Evolutionary conservation across 1,139 yeast species (phyloP), one percentile per base, ranked within the genome.

Genomic region (Wickerhamomyces sp.): DNA sequence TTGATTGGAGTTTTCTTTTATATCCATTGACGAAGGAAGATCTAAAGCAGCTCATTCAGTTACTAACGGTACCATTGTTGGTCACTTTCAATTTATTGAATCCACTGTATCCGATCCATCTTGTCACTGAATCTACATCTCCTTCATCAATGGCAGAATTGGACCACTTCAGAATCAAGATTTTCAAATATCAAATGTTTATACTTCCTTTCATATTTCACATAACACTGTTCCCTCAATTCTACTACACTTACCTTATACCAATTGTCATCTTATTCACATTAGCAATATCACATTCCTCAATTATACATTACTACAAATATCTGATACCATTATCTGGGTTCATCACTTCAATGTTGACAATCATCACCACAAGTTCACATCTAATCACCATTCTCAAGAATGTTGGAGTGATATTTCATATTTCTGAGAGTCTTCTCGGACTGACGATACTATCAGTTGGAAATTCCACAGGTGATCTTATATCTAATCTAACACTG

Each of bases 401-500:
- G 31, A 49, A 50, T 39, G 27, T 65, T 81, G 54, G 84, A 85
- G 6, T 68, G 72, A 10, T 72, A 75, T 7, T 79, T 72, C 52
- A 64, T 73, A 66, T 89, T 13, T 79, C 90, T 14, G 94, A 87
- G 52, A 91, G 93, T 6, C 74, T 90, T 7, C 65, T 88, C n/a
- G 98, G 98, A 0, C 67, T 89, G 27, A 90, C 97, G 0, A 74
- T 91, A 0, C 85, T 91, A 65, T 96, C 98, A 0, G 68, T 91
- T 51, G 98, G 99, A 2, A 93, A 91, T 61, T 90, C 96, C 0
- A 69, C 88, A 5, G 97, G 97, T 6, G 99, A 93, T 58, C 69
- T 91, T 41, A 81, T 91, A 1, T 84, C 97, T 0, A 89, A 91
- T 58, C 67, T 84, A 36, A 86, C 95, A 0, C 79, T 93, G 35